Percentiles rank a stretch among this genome's conserved stretches.
These are phyloP conservation scores for Thuidium tamariscinum DNA, from an alignment of 225 moss, liverwort and hornwort species.

Conservation along the genomic window DNA sequence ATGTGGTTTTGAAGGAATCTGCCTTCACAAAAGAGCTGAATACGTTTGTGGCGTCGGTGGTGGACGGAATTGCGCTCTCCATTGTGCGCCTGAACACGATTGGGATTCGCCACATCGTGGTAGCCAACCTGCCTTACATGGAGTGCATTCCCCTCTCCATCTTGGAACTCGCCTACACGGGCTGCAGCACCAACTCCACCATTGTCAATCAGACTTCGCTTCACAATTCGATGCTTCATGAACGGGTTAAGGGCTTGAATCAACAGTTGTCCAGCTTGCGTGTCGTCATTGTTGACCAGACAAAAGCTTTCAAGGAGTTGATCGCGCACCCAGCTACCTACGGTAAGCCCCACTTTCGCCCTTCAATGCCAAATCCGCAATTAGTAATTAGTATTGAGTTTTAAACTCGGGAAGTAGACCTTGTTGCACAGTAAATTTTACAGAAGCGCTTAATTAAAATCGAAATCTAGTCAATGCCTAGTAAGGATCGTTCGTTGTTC, in stretches of 20 bases:
- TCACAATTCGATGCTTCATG: not conserved
- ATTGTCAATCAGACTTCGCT: not conserved
- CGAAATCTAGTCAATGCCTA: not conserved
- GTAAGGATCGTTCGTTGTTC: not conserved
- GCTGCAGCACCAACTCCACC: slow-evolving; percentile 1
- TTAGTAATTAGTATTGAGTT: not conserved
- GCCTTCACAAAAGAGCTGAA: not conserved
- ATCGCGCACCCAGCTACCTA: not conserved
- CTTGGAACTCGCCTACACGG: not conserved
- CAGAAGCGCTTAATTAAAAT: too few species aligned
- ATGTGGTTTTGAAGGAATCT: not conserved
- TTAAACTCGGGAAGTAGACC: not conserved
- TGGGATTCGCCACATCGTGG: slow-evolving; percentile 3
- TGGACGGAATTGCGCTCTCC: not conserved
- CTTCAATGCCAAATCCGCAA: not conserved
- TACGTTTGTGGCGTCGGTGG: not conserved
- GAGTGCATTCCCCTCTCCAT: not conserved
- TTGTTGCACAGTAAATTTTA: too few species aligned
- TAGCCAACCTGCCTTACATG: not conserved
- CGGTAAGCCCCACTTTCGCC: not conserved
- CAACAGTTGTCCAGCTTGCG: not conserved
- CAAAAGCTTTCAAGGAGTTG: not conserved
- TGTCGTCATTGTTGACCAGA: not conserved
- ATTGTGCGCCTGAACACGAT: not conserved
- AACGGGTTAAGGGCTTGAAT: not conserved